phyloP scores from a whole-genome alignment of 2,329 filamentous ascomycete species.

The Proliferodiscus dingleyae region DNA sequence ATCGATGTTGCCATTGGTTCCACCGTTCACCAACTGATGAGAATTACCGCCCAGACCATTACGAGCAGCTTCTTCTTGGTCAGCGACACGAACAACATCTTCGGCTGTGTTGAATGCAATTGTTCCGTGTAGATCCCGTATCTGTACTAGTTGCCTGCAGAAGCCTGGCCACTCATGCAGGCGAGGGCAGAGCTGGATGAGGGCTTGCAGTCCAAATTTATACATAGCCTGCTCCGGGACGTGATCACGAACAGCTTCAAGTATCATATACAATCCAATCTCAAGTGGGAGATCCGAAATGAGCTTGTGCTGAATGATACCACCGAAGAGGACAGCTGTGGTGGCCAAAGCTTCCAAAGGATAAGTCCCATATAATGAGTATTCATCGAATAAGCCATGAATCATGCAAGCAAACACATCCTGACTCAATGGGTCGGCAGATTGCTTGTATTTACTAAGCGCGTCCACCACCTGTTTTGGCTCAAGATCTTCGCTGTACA shows the following conservation, averaged over 20 bases:
- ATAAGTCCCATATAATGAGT: constrained; percentile 91
- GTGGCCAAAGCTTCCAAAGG: constrained; percentile 93
- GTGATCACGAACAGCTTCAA: constrained; percentile 91
- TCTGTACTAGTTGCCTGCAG: constrained; percentile 77
- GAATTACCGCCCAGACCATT: constrained; percentile 47
- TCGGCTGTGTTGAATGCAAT: constrained; percentile 80
- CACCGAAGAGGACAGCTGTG: constrained; percentile 92
- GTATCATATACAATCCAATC: constrained; percentile 92
- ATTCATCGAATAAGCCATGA: constrained; percentile 94
- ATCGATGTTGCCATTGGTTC: constrained; percentile 67
- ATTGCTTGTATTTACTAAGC: constrained; percentile 82
- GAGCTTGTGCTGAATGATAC: constrained; percentile 89
- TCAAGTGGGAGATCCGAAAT: constrained; percentile 87
- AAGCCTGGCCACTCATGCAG: constrained; percentile 95
- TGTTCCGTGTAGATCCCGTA: constrained; percentile 76
- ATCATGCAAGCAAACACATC: constrained; percentile 99
- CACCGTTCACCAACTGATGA: constrained; percentile 36
- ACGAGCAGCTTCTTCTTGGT: constrained; percentile 56
- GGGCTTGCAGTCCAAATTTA: constrained; percentile 92
- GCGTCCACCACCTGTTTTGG: constrained; percentile 81
- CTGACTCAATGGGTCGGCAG: constrained; percentile 76
- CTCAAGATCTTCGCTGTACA: constrained; percentile 90
- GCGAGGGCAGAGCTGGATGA: constrained; percentile 80
- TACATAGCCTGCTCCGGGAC: constrained; percentile 85
- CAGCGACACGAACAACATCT: constrained; percentile 65